Evolutionary conservation across 305 asterid species (phyloP), one percentile per base, ranked within the genome.

Genomic region (Solanum chacoense): DNA sequence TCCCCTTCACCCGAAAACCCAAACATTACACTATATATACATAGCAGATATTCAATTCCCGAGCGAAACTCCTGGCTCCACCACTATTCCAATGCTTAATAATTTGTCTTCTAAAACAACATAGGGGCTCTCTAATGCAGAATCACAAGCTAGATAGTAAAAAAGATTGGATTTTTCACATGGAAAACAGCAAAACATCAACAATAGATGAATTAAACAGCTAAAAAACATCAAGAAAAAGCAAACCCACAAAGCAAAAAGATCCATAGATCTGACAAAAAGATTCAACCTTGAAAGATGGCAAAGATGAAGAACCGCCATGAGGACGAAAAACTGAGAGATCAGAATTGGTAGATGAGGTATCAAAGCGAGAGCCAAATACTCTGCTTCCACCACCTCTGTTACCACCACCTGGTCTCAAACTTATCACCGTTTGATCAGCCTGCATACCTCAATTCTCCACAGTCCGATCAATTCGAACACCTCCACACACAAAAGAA

Each of bases 331-430:
- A 89, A 77, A 84, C 16, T 75, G 81, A 22, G 28, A 75, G 90
- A 90, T 90, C 91, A 85, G 90, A 87, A 88, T 84, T 90, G 76
- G 29, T 31, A 81, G 29, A 38, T 11, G 91, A 88, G 77, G 90
- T 65, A 67, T 90, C 91, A 88, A 90, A 90, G 85, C 91, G 91
- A 74, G 91, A 71, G 89, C 84, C 87, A 72, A 34, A 59, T 38
- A 69, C 78, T 88, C 91, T 90, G 81, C 90, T 89, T 86, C 90
- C 86, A 63, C 86, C 88, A 72, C 91, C 90, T 75, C 81, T 75
- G 45, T 85, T 71, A 63, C 91, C 90, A 20, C 91, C 91, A 63
- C 90, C 91, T 84, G 91, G 91, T 85, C 91, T 88, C 75, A 90
- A 90, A 89, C 91, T 90, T 87, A 90, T 84, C 77, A 79, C 90